phyloP scores from a whole-genome alignment of 208 protist species.

The Leishmania mexicana region DNA sequence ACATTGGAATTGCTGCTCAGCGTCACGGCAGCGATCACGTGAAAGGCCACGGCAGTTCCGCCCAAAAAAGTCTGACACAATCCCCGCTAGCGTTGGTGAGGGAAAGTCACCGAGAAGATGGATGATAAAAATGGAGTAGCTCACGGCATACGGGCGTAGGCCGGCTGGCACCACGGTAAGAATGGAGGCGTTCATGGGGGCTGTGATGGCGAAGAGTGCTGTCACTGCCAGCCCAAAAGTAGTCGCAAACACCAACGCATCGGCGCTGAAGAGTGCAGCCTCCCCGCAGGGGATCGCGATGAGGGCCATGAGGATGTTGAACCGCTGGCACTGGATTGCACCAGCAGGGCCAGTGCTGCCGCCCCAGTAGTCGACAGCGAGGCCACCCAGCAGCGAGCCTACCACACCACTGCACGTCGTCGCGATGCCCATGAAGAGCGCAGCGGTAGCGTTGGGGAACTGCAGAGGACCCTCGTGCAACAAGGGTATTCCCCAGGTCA shows the following conservation, averaged over 20 bases:
- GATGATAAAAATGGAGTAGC: conserved; percentile 87
- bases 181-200: conserved; percentile 79
- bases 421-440: conserved; percentile 57
- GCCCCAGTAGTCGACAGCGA: conserved; percentile 64
- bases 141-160: conserved; percentile 83
- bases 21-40: background rate
- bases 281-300: conserved; percentile 53
- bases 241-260: conserved; percentile 34
- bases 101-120: conserved; percentile 91
- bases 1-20: conserved; percentile 30
- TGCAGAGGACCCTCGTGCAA: conserved; percentile 71
- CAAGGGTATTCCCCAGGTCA: conserved; percentile 81
- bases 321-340: conserved; percentile 54
- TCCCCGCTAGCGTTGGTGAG: conserved; percentile 76
- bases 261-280: conserved; percentile 41
- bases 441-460: conserved; percentile 38
- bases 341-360: conserved; percentile 55
- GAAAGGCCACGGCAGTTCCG: conserved; percentile 37
- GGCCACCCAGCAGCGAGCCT: conserved; percentile 69
- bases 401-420: conserved; percentile 69
- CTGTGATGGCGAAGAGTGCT: conserved; percentile 76
- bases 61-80: conserved; percentile 63
- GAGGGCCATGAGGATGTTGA: conserved; percentile 51
- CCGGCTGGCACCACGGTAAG: conserved; percentile 60
- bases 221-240: conserved; percentile 55